Conservation (phyloP, 2,329 filamentous ascomycete genomes). For the Aspergillus niger region DNA sequence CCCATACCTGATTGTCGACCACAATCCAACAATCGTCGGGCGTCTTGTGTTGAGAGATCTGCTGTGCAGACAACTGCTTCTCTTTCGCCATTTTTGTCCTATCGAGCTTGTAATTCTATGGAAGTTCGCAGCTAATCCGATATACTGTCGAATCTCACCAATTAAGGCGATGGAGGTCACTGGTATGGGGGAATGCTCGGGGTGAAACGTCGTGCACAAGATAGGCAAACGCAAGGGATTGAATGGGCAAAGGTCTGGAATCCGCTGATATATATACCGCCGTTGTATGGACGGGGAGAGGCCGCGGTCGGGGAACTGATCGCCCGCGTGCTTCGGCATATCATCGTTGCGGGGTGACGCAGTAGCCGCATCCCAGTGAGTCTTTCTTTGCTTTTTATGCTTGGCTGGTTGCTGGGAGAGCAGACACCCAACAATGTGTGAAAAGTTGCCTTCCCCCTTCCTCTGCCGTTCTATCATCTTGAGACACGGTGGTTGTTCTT, state of each 20-base stretch:
- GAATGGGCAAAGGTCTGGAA: neutral
- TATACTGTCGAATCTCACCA: too few relatives aligned
- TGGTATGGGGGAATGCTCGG: too few relatives aligned
- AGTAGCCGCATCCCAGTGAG: neutral
- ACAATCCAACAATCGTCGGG: constrained; percentile 65
- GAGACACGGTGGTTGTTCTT: too few relatives aligned
- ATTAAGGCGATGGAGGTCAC: too few relatives aligned
- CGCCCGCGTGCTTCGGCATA: constrained; percentile 5
- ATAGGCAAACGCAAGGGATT: neutral
- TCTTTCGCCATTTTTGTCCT: constrained; percentile 28
- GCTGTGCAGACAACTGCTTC: constrained; percentile 43
- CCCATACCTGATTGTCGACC: constrained; percentile 67
- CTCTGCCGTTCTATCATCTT: too few relatives aligned
- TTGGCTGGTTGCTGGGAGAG: too few relatives aligned
- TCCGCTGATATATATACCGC: neutral
- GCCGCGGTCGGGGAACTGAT: neutral
- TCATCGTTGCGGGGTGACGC: constrained; percentile 6
- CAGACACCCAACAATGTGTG: too few relatives aligned
- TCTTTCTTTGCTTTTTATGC: too few relatives aligned
- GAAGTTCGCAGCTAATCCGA: neutral
- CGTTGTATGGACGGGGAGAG: too few relatives aligned
- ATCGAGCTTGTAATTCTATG: neutral
- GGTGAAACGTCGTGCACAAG: neutral
- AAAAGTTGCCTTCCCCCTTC: too few relatives aligned
- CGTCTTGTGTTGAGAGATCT: constrained; percentile 54